Evolutionary conservation across 2,329 filamentous ascomycete genomes (phyloP).

Genomic region (Nannizzia gypsea): DNA sequence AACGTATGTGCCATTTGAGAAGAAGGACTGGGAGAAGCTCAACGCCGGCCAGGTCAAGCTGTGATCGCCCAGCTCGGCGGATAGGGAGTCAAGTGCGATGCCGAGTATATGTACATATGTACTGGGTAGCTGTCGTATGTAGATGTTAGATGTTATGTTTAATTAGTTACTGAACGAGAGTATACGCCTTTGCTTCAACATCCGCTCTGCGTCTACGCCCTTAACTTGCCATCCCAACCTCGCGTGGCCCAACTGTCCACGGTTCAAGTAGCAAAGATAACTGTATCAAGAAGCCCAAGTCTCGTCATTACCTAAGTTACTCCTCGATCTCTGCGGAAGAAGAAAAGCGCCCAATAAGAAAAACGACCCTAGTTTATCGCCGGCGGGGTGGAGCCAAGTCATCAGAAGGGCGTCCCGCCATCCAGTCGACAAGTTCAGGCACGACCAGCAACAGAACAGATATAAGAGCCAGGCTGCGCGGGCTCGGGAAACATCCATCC

Average conservation of each 20-base stretch:
- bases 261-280: neutral
- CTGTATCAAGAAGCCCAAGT: neutral
- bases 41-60: slow-evolving; percentile 59
- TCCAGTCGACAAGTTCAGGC: neutral
- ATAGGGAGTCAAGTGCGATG: too few relatives aligned
- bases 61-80: slow-evolving; percentile 4
- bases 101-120: too few relatives aligned
- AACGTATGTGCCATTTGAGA: slow-evolving; percentile 55
- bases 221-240: neutral
- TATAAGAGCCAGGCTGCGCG: neutral
- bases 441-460: neutral
- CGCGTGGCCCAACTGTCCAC: neutral
- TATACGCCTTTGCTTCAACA: neutral
- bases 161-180: neutral
- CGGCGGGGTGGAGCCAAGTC: neutral
- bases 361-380: neutral
- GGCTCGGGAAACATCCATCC: neutral
- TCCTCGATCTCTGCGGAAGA: neutral
- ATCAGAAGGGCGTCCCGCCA: neutral
- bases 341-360: neutral
- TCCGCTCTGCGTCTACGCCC: neutral
- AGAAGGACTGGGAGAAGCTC: slow-evolving; percentile 57
- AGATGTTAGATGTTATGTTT: neutral
- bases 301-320: neutral
- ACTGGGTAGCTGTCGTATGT: too few relatives aligned